phyloP scores from a whole-genome alignment of 345 rosid species.

The Camelina sativa region DNA sequence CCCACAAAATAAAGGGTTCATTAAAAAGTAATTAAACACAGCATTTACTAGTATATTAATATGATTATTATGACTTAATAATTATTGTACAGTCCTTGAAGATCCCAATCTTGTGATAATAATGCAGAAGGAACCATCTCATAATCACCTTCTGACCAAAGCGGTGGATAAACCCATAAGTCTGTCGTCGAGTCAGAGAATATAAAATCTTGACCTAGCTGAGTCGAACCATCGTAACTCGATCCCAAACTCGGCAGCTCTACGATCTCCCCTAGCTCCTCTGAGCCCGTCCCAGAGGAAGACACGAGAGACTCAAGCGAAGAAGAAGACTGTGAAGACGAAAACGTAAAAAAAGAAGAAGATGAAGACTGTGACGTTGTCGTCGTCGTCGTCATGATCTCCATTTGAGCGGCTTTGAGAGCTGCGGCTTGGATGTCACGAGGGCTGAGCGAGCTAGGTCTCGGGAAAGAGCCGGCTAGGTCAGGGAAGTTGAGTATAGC shows the following conservation, averaged over 20 bases:
- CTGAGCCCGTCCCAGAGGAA: constrained; percentile 45
- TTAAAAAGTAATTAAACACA: constrained; percentile 36
- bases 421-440: constrained; percentile 94
- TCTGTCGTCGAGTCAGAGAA: constrained; percentile 49
- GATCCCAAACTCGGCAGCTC: constrained; percentile 76
- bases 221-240: constrained; percentile 51
- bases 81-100: constrained; percentile 38
- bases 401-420: constrained; percentile 84
- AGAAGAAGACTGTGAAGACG: constrained; percentile 42
- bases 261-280: constrained; percentile 78
- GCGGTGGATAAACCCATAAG: constrained; percentile 53
- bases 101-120: constrained; percentile 36
- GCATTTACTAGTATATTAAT: constrained; percentile 6
- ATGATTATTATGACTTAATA: constrained; percentile 15
- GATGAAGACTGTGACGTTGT: constrained; percentile 45
- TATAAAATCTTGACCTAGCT: constrained; percentile 55
- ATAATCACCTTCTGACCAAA: constrained; percentile 48
- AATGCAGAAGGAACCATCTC: constrained; percentile 42
- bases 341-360: constrained; percentile 41
- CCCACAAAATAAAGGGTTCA: constrained; percentile 42
- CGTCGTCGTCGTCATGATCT: constrained; percentile 33
- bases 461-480: constrained; percentile 67
- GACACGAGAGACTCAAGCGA: constrained; percentile 59
- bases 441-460: constrained; percentile 76
- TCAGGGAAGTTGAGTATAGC: constrained; percentile 94